Evolutionary conservation across 805 yeast genomes (phyloP), one percentile per base, ranked within the genome.

Genomic region (Grigorovia humatica): DNA sequence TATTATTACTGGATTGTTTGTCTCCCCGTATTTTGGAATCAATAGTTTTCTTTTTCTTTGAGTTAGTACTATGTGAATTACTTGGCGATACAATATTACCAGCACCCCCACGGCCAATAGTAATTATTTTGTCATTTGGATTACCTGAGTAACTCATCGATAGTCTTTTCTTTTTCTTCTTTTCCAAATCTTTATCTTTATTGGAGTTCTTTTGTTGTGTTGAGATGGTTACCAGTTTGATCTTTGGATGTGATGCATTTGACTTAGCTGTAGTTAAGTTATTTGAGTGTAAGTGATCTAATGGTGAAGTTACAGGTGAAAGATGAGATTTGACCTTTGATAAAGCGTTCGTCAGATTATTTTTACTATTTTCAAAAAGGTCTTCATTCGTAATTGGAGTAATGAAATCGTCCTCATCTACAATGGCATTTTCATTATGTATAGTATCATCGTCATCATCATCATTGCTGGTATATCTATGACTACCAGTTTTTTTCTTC

Each of bases 51-150:
- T 13, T 46, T 41, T 46, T 52, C 27, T 43, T 17, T 11, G 15
- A 50, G 32, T 44, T 43, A 13, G 32, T 46, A 44, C 41, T 19
- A 8, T 30, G 47, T 18, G 52, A 54, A 18, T 30, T 48, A 19
- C 47, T 49, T 11, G 70, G 67, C 3, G 67, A 60, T n/a, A 66
- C 55, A 12, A 66, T 64, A 52, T 66, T 66, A 11, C 70, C 70
- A 4, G 69, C 70, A 29, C 70, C 70, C 20, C 70, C 70, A 51
- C 70, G 57, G 4, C 70, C 70, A 13, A 66, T 61, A 8, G 57
- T 60, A 19, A 66, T 57, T 11, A 60, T 44, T 18, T n/a, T 38
- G 13, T 13, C 20, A 9, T 48, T 43, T 29, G 42, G 23, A 1
- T 38, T 30, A 27, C 27, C 17, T 19, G 27, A 15, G 18, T 19